phyloP scores from a whole-genome alignment of 1,284 basidiomycete species.

The Austroboletus novae-zelandiae region DNA sequence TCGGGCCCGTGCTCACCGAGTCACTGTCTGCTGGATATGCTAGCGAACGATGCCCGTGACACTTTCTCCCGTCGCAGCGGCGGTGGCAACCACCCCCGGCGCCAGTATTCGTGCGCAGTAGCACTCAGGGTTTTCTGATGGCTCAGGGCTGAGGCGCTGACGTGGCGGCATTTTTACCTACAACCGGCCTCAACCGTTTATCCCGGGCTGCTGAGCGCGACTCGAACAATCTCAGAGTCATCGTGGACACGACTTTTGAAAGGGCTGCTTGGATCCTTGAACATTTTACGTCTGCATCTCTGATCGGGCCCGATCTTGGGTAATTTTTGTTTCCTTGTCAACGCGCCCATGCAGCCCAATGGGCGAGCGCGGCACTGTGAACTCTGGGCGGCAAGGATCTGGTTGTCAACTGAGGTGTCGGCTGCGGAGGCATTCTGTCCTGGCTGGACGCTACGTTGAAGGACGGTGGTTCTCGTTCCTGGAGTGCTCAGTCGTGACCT shows the following conservation, averaged over 20 bases:
- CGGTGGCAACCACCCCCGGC: neutral
- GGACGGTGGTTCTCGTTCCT: neutral
- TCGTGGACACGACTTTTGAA: neutral
- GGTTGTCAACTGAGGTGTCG: neutral
- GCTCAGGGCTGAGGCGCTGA: conserved; percentile 8
- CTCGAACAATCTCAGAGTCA: neutral
- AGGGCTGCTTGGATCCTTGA: neutral
- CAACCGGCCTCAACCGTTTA: conserved; percentile 2
- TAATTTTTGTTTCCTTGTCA: conserved; percentile 20
- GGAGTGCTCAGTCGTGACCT: conserved; percentile 18
- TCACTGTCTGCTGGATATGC: neutral
- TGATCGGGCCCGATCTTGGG: conserved; percentile 3
- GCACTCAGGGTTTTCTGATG: conserved; percentile 1
- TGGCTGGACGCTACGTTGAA: neutral
- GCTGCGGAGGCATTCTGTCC: neutral
- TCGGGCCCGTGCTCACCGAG: neutral
- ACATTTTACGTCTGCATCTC: neutral
- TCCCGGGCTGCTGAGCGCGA: neutral
- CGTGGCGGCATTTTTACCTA: neutral
- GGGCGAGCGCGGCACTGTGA: neutral
- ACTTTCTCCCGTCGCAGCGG: neutral
- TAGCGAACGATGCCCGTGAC: no score
- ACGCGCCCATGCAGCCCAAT: conserved; percentile 1
- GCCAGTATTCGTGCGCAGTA: neutral
- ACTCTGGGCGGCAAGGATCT: conserved; percentile 8